Conservation (phyloP, 2,329 filamentous ascomycete species). For the Penicillium digitatum region DNA sequence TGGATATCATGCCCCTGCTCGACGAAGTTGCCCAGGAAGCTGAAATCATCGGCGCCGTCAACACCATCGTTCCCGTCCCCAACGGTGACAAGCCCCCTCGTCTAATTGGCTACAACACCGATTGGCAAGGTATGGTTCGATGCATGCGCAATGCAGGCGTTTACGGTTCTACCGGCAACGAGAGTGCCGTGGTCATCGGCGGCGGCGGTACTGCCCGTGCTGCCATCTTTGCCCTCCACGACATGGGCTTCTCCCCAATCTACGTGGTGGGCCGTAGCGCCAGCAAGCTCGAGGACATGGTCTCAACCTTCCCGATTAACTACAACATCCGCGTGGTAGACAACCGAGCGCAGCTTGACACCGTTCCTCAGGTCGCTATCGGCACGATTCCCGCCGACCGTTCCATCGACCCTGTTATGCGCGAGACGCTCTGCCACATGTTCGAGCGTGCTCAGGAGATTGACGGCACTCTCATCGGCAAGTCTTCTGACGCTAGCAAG, state of each 20-base stretch:
- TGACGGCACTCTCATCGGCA: slow-evolving; percentile 35
- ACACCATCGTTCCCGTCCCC: slow-evolving; percentile 72
- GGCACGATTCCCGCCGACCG: slow-evolving; percentile 87
- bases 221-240: slow-evolving; percentile 81
- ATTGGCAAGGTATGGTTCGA: slow-evolving; percentile 88
- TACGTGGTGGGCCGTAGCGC: slow-evolving; percentile 78
- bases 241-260: slow-evolving; percentile 78
- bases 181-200: slow-evolving; percentile 75
- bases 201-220: slow-evolving; percentile 89
- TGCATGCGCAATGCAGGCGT: slow-evolving; percentile 69
- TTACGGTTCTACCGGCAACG: slow-evolving; percentile 38
- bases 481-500: slow-evolving; percentile 33
- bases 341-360: slow-evolving; percentile 50
- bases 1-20: slow-evolving; percentile 76
- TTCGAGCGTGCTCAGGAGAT: slow-evolving; percentile 50
- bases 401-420: slow-evolving; percentile 70
- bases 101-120: slow-evolving; percentile 86
- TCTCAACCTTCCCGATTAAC: slow-evolving; percentile 65
- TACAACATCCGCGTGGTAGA: slow-evolving; percentile 68
- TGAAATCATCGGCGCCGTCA: slow-evolving; percentile 81
- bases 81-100: slow-evolving; percentile 44
- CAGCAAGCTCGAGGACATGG: slow-evolving; percentile 64
- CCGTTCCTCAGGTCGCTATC: slow-evolving; percentile 67
- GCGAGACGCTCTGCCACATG: slow-evolving; percentile 58
- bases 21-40: slow-evolving; percentile 78